A percentile compares a stretch with the other conserved stretches of the same genome.
These are phyloP conservation scores for Arthromyces matolae DNA, from an alignment of 768 basidiomycete species.

Conservation along the genomic window DNA sequence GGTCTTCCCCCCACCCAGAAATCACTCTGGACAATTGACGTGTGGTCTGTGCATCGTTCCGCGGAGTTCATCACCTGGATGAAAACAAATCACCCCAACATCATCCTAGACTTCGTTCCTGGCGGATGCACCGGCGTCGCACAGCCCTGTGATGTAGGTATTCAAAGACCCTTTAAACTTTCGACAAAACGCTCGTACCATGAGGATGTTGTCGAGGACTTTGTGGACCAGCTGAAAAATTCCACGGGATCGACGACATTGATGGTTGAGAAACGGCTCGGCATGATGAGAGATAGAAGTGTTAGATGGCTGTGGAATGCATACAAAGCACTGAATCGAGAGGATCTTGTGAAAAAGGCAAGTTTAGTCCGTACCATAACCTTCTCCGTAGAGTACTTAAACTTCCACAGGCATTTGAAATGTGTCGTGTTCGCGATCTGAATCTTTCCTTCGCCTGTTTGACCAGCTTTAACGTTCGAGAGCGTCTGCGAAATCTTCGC, in stretches of 20 bases:
- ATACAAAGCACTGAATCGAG: constrained; percentile 23
- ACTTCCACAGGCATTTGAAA: constrained; percentile 23
- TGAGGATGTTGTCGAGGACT: constrained; percentile 30
- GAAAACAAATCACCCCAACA: constrained; percentile 20
- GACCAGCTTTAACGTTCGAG: no score
- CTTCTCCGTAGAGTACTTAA: background rate
- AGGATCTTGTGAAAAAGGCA: constrained; percentile 28
- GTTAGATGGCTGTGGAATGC: constrained; percentile 32
- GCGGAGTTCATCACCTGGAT: constrained; percentile 28
- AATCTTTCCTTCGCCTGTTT: no score
- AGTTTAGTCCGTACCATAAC: background rate
- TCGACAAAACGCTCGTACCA: constrained; percentile 29
- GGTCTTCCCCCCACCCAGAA: constrained; percentile 13
- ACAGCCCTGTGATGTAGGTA: constrained; percentile 34
- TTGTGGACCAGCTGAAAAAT: constrained; percentile 19
- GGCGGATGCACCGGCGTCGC: constrained; percentile 29
- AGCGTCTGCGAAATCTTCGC: no score
- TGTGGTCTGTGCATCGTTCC: constrained; percentile 31
- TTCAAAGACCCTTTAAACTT: constrained; percentile 35
- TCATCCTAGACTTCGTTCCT: constrained; percentile 29
- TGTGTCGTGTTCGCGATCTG: constrained; percentile 20
- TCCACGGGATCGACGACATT: background rate
- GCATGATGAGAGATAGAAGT: constrained; percentile 20
- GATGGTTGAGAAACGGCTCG: constrained; percentile 7
- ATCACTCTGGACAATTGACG: constrained; percentile 19